These are phyloP conservation scores for Talaromyces proteolyticus DNA, from an alignment of 495 filamentous ascomycete genomes.

Conservation along the genomic window DNA sequence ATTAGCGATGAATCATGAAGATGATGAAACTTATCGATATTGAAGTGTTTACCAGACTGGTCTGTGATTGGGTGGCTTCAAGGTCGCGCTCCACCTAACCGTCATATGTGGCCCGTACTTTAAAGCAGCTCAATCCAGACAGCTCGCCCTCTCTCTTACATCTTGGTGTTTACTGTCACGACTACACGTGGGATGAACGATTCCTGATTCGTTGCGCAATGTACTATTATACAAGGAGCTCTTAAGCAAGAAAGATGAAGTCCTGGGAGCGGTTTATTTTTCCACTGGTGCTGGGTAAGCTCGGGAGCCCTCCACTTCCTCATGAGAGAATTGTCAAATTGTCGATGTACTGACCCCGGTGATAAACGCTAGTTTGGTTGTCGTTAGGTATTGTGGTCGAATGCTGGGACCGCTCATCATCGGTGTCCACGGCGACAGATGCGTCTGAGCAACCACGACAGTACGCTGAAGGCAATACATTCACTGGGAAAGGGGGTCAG, in stretches of 20 bases:
- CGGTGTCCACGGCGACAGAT: conserved; percentile 14
- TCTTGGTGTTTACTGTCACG: background rate
- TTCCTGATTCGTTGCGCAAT: conserved; percentile 21
- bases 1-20: too few species aligned
- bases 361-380: conserved; percentile 25
- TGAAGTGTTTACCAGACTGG: background rate
- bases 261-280: conserved; percentile 26
- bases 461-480: conserved; percentile 7
- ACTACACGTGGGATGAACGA: background rate
- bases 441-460: conserved; percentile 13
- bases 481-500: conserved; percentile 11
- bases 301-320: conserved; percentile 2
- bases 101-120: background rate
- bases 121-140: too few species aligned
- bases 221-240: conserved; percentile 12
- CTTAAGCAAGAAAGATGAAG: conserved; percentile 24
- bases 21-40: too few species aligned
- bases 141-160: background rate
- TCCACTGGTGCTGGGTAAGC: conserved; percentile 37
- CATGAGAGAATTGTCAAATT: conserved; percentile 11
- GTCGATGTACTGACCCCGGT: background rate
- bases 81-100: background rate
- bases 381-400: conserved; percentile 27
- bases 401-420: conserved; percentile 13
- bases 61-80: background rate